A percentile compares a stretch with the other conserved stretches of the same genome.
Conservation (phyloP, 2,329 filamentous ascomycete species). For the Fusarium subtropicale region DNA sequence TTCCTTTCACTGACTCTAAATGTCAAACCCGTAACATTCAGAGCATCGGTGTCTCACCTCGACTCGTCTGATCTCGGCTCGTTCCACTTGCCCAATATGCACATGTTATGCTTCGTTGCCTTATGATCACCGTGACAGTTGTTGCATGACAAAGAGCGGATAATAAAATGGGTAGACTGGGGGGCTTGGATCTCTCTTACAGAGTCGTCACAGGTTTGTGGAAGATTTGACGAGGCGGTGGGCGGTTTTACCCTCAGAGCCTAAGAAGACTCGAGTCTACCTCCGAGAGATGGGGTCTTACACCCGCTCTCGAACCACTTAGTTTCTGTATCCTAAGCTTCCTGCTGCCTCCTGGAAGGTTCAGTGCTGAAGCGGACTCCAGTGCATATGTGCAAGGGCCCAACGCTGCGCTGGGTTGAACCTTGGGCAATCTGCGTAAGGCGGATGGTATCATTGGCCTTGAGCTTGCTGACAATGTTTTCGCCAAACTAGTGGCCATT, state of each 20-base stretch:
- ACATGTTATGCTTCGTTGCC: not conserved
- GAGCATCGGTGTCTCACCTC: constrained; percentile 7
- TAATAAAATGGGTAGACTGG: constrained; percentile 2
- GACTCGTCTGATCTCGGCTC: constrained; percentile 1
- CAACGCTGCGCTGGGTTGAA: not conserved
- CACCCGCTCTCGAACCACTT: not conserved
- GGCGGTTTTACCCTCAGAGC: not conserved
- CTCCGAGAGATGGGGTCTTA: not conserved
- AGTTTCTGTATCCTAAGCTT: not conserved
- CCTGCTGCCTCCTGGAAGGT: not conserved
- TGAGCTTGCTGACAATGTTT: not conserved
- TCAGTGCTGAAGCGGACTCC: not conserved
- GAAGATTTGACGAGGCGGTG: constrained; percentile 8
- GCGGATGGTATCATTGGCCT: constrained; percentile 37
- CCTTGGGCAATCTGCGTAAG: constrained; percentile 23
- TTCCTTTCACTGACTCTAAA: constrained; percentile 6
- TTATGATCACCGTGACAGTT: constrained; percentile 6
- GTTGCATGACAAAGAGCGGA: constrained; percentile 16
- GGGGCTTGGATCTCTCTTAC: not conserved
- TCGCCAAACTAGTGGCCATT: not conserved
- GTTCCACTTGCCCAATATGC: not conserved
- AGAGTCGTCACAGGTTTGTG: not conserved
- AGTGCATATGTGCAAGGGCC: constrained; percentile 5
- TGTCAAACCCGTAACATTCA: not conserved
- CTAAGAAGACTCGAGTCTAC: not conserved